phyloP scores from a whole-genome alignment of 2,329 filamentous ascomycete genomes.

The Fusarium subglutinans region DNA sequence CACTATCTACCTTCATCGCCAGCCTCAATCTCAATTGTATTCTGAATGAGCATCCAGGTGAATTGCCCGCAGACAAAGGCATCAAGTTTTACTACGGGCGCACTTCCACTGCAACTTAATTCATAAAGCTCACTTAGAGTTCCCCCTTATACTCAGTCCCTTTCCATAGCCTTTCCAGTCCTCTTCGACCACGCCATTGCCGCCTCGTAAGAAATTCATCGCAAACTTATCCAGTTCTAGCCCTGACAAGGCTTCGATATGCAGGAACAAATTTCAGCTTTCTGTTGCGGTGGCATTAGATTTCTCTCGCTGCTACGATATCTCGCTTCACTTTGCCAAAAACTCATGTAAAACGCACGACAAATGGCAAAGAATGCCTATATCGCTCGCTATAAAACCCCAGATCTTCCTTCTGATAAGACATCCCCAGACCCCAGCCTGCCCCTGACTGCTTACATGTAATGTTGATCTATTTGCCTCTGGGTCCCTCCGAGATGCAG shows the following conservation, averaged over 20 bases:
- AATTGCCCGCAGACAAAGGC: not conserved
- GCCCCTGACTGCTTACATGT: constrained; percentile 22
- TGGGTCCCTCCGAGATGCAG: not conserved
- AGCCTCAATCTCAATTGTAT: not conserved
- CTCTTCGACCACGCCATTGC: not conserved
- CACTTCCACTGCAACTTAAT: not conserved
- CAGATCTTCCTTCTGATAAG: constrained; percentile 36
- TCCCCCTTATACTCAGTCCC: not conserved
- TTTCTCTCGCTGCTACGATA: not conserved
- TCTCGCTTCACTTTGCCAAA: constrained; percentile 2
- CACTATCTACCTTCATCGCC: not conserved
- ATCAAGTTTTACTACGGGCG: constrained; percentile 1
- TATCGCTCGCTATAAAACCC: not conserved
- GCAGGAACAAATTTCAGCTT: constrained; percentile 6
- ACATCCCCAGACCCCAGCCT: constrained; percentile 18
- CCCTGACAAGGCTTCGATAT: not conserved
- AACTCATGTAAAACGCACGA: constrained; percentile 33
- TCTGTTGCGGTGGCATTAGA: not conserved
- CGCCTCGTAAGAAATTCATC: not conserved
- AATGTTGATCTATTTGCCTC: constrained; percentile 3
- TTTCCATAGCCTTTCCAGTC: not conserved
- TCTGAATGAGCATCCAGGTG: not conserved
- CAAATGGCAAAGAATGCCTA: constrained; percentile 21
- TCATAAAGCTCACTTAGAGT: not conserved
- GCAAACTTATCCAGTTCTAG: not conserved